Base-by-base conservation (phyloP, 192 early-diverging fungal genomes). In the Coemansia pectinata region DNA sequence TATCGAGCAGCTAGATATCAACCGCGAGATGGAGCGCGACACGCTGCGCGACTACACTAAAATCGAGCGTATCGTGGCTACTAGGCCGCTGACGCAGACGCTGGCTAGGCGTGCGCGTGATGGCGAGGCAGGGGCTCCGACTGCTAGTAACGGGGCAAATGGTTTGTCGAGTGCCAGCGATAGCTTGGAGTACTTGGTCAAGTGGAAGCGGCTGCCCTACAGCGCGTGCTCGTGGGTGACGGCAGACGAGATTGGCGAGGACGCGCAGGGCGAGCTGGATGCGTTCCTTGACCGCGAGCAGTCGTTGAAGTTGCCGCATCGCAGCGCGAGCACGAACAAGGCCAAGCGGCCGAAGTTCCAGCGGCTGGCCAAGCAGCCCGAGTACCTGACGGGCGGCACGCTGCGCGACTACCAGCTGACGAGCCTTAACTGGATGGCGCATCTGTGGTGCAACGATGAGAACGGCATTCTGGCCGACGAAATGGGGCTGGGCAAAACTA, bases 401-500 rank as follows among this genome's bases (percentile, higher is more conserved):
- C 87, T 99, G 53, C 89, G 97, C 39, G 96, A 98, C 69, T 99
- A 98, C 76, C 98, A 99, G 80, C 70, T 98, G 45, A 88, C 90
- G 25, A 95, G 95, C 39, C 79, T 99, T 42, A 98, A 97, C 79
- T 99, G 98, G 98, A 93, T 96, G 90, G 94, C 94, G 4, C 88
- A 91, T 64, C 81, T 98, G 45, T 99, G 97, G 97, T 92, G 94
- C 70, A 87, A 88, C 58, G 94, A 97, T 81, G 86, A 95, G 76
- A 98, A 98, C 72, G 98, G 97, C 5, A 98, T 99, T 67, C 69
- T 98, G 38, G 98, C 97, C 0, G 97, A 98, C 72, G 97, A 98
- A 83, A 90, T 91, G 94, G 91, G 95, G 17, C 79, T 97, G 19
- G 98, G 98, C 5, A 99, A 99, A 84, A 98, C 98, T 0, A 87